Conservation (phyloP, 495 filamentous ascomycete species). For the Penicilliopsis zonata region DNA sequence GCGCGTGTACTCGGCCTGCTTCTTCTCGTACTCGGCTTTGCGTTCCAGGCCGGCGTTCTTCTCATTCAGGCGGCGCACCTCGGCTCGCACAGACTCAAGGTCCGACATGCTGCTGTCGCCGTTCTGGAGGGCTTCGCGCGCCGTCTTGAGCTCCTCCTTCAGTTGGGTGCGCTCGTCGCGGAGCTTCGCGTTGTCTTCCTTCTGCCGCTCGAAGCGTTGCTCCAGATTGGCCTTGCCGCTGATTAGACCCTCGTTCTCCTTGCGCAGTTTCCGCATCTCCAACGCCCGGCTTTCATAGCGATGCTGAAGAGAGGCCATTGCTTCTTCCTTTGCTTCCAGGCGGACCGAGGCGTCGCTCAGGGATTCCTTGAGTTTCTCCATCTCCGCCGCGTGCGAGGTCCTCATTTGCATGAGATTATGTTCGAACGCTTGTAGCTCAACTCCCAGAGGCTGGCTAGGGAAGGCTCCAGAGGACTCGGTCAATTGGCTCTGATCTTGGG, state of each 20-base stretch:
- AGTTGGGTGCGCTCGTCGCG: conserved; percentile 38
- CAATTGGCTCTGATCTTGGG: conserved; percentile 21
- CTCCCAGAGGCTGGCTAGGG: conserved; percentile 19
- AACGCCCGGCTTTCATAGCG: conserved; percentile 31
- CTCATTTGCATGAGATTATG: conserved; percentile 24
- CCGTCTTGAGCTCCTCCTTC: conserved; percentile 35
- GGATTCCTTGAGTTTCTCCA: conserved; percentile 15
- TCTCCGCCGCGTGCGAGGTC: conserved; percentile 15
- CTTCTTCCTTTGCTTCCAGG: conserved; percentile 15
- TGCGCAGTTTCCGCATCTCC: conserved; percentile 24
- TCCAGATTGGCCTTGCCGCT: conserved; percentile 14
- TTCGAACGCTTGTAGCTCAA: conserved; percentile 20
- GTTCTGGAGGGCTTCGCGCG: conserved; percentile 31
- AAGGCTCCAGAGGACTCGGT: conserved; percentile 23
- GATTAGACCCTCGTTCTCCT: conserved; percentile 19
- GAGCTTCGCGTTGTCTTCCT: conserved; percentile 30
- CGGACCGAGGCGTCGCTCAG: conserved; percentile 11
- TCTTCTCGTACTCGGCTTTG: conserved; percentile 38
- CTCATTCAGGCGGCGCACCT: conserved; percentile 27
- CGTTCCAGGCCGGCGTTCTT: conserved; percentile 32
- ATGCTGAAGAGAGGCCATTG: conserved; percentile 22
- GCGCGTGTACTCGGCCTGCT: conserved; percentile 45
- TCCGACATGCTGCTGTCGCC: conserved; percentile 39
- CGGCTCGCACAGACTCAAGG: conserved; percentile 32
- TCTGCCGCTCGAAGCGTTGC: conserved; percentile 25